Evolutionary conservation across 1,284 basidiomycete species (phyloP), one percentile per base, ranked within the genome.

Genomic region (Pseudomicrostroma phylloplanum): DNA sequence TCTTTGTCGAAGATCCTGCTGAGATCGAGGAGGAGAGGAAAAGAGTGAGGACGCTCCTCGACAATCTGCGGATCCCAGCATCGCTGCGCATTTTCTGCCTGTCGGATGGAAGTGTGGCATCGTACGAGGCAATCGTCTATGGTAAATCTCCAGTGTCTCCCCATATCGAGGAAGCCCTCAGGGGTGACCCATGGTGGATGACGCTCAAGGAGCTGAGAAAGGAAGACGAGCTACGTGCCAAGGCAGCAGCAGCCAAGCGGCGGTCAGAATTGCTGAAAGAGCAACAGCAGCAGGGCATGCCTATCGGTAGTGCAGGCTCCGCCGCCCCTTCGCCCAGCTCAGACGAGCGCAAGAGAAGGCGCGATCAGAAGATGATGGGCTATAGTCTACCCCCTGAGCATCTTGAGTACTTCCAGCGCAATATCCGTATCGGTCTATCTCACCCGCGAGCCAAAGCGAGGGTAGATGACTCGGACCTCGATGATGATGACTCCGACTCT

Each of bases 21-120:
- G 75, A 78, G 60, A 61, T 76, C 41, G 71, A 69, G 19, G 66
- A 73, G 40, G 77, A 78, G 58, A 60, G 71, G 43, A 61, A 59
- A 25, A 67, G 77, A 17, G 75, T 78, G 43, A 72, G 71, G 3
- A 67, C 69, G 9, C 62, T 78, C 48, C 64, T 78, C 4, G 77
- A 78, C 64, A 78, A 78, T 49, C 63, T 78, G 8, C 77, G 77
- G 25, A 75, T 78, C 42, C 76, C 74, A 1, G 77, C 77, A 6
- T 64, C 67, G 21, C 64, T 78, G n/a, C 71, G 77, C 15, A 74
- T 78, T 15, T 77, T 78, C 46, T 73, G 68, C 55, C 66, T 78
- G 12, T 69, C 73, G 2, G 62, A 68, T 21, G 68, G 67, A 25
- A 66, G 61, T 30, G 69, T 78, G 39, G 66, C 66, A 11, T 72